Evolutionary conservation across 768 basidiomycete genomes (phyloP).

Genomic region (Infundibulicybe gibba): DNA sequence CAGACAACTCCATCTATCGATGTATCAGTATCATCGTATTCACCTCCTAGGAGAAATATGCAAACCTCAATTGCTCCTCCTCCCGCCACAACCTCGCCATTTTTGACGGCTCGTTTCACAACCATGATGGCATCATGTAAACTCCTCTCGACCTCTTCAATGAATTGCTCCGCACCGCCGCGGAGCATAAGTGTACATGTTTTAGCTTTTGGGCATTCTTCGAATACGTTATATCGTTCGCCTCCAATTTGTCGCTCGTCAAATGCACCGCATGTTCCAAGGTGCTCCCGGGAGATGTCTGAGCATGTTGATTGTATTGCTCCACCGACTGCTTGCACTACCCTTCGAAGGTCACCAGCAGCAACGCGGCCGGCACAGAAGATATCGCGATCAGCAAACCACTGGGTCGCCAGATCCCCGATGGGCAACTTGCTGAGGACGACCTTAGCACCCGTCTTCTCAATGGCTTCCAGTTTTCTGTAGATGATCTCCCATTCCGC

Average conservation of each 20-base stretch:
- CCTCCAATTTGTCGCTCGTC: constrained; percentile 96
- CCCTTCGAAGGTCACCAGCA: constrained; percentile 85
- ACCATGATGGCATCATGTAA: constrained; percentile 99
- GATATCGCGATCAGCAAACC: constrained; percentile 98
- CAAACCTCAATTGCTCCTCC: constrained; percentile 94
- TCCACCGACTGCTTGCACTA: constrained; percentile 95
- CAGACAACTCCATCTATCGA: constrained; percentile 92
- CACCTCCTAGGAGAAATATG: constrained; percentile 1
- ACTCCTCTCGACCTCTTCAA: constrained; percentile 96
- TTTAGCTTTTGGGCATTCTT: constrained; percentile 89
- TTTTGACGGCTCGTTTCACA: constrained; percentile 95
- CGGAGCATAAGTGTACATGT: constrained; percentile 93
- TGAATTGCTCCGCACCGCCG: constrained; percentile 98
- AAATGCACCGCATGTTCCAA: constrained; percentile 90
- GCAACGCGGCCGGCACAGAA: constrained; percentile 98
- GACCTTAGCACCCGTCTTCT: constrained; percentile 94
- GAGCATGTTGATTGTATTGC: constrained; percentile 93
- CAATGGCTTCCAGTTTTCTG: constrained; percentile 93
- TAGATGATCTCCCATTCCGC: constrained; percentile 99
- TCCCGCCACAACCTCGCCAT: constrained; percentile 94
- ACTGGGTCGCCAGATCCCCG: constrained; percentile 97
- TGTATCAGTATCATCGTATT: constrained; percentile 1
- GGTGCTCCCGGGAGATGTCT: constrained; percentile 85
- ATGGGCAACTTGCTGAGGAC: constrained; percentile 98
- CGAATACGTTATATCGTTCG: constrained; percentile 94